Percentiles rank a stretch among this genome's conserved stretches.
Evolutionary conservation across 257 asterid genomes (phyloP).

Genomic region (Solanum tacnaense): DNA sequence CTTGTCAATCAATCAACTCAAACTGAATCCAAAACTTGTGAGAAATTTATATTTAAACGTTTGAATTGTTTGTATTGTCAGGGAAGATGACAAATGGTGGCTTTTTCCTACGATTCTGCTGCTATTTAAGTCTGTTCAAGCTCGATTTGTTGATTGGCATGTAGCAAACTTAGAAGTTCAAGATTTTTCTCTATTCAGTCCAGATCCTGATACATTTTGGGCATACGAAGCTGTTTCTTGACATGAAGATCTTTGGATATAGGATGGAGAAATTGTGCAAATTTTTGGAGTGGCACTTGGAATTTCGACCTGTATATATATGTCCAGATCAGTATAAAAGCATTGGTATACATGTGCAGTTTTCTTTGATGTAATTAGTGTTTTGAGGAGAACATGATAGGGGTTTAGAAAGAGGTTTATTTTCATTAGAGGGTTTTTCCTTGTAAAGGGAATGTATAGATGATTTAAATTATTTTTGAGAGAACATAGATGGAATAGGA

Average conservation of each 20-base stretch:
- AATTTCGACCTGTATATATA: conserved; percentile 16
- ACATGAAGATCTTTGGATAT: not conserved
- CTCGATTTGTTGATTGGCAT: conserved; percentile 87
- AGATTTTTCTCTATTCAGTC: conserved; percentile 78
- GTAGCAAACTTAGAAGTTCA: conserved; percentile 78
- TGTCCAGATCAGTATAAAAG: conserved; percentile 32
- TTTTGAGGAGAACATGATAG: not conserved
- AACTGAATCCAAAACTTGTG: not conserved
- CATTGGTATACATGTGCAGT: conserved; percentile 25
- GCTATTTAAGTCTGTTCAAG: conserved; percentile 65
- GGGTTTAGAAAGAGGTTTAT: not conserved
- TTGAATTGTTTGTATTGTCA: conserved; percentile 19
- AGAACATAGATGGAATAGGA: not conserved
- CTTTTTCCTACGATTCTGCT: conserved; percentile 70
- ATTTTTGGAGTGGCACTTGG: not conserved
- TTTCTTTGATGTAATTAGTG: conserved; percentile 13
- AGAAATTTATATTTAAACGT: not conserved
- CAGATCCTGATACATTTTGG: conserved; percentile 94
- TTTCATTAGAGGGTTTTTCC: not conserved
- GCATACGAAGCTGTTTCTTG: conserved; percentile 69
- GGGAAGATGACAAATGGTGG: conserved; percentile 95
- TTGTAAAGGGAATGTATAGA: not conserved
- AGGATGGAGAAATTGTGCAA: not conserved
- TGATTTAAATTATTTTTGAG: not conserved
- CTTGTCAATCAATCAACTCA: not conserved